These are phyloP conservation scores for Moricandia moricandioides DNA, from an alignment of 345 rosid genomes.

Conservation along the genomic window DNA sequence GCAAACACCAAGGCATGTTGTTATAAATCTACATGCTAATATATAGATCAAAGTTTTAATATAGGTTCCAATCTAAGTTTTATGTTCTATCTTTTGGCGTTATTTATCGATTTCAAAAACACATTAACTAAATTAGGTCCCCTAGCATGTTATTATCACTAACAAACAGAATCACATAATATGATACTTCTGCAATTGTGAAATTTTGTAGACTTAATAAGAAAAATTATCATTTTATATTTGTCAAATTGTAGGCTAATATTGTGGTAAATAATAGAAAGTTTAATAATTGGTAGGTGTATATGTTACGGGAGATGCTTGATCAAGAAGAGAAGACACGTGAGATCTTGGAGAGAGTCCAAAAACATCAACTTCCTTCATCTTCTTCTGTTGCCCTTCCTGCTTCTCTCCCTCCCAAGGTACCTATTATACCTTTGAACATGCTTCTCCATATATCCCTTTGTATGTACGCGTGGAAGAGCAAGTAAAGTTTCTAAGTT, in stretches of 20 bases:
- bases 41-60: constrained; percentile 1
- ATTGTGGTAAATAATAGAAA: background rate
- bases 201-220: background rate
- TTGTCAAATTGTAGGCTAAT: background rate
- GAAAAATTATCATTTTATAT: background rate
- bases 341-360: constrained; percentile 57
- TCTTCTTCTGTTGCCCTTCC: constrained; percentile 54
- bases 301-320: constrained; percentile 68
- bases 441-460: background rate
- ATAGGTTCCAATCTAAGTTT: background rate
- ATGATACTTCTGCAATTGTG: background rate
- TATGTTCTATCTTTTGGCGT: background rate
- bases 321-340: constrained; percentile 78
- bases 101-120: background rate
- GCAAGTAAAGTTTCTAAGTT: constrained; percentile 23
- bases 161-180: background rate
- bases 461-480: background rate
- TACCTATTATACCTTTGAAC: constrained; percentile 12
- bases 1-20: constrained; percentile 29
- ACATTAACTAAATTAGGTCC: background rate
- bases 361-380: constrained; percentile 38
- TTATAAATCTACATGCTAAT: background rate
- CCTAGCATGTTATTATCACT: background rate
- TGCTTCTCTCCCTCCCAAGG: constrained; percentile 80
- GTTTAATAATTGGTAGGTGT: constrained; percentile 42